phyloP scores from a whole-genome alignment of 352 stramenopile species.

The Plasmopara muralis region DNA sequence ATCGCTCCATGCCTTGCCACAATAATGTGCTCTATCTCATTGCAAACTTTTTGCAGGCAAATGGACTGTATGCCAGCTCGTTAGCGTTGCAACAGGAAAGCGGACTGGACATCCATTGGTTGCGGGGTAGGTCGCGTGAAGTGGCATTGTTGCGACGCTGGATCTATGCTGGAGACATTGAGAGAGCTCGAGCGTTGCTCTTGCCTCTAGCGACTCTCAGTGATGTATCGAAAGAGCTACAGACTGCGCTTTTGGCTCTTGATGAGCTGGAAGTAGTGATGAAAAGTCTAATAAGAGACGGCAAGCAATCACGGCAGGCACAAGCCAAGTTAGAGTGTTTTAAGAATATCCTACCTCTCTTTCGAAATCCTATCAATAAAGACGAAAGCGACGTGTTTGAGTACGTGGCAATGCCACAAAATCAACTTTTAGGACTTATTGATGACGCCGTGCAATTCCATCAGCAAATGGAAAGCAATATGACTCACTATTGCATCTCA shows the following conservation, averaged over 20 bases:
- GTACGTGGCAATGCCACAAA: conserved; percentile 33
- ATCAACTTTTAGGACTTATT: conserved; percentile 36
- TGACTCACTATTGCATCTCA: conserved; percentile 23
- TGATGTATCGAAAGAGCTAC: conserved; percentile 13
- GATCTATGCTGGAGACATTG: conserved; percentile 45
- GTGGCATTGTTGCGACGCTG: conserved; percentile 44
- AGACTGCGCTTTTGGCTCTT: conserved; percentile 13
- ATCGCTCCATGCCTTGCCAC: conserved; percentile 9
- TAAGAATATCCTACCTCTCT: conserved; percentile 34
- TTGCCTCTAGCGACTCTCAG: conserved; percentile 24
- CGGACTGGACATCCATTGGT: conserved; percentile 47
- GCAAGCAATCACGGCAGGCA: conserved; percentile 18
- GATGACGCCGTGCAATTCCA: conserved; percentile 32
- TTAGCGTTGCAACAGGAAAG: conserved; percentile 49
- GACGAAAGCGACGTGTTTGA: conserved; percentile 39
- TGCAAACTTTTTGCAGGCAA: conserved; percentile 34
- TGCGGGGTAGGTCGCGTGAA: conserved; percentile 42
- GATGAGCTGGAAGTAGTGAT: conserved; percentile 39
- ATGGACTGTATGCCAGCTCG: conserved; percentile 30
- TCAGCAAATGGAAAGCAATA: conserved; percentile 2
- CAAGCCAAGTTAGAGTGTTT: conserved; percentile 43
- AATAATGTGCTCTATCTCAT: conserved; percentile 51
- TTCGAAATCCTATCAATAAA: conserved; percentile 29
- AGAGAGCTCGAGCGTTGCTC: conserved; percentile 30
- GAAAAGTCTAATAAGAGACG: background rate